These are phyloP conservation scores for Clarireedia homoeocarpa DNA, from an alignment of 2,329 filamentous ascomycete genomes.

Conservation along the genomic window DNA sequence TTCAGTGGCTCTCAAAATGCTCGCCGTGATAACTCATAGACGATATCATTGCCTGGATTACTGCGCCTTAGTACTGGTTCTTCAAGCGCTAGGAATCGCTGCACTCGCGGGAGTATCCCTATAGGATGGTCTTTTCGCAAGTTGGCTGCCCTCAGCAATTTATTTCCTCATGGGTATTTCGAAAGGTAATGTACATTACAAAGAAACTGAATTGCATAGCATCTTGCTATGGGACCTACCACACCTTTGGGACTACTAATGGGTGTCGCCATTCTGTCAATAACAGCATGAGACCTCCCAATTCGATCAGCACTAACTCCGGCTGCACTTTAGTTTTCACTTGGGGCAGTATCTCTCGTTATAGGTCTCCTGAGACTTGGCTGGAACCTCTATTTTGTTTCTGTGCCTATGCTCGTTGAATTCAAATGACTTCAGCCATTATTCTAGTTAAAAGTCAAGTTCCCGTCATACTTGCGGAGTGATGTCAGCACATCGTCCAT, in stretches of 20 bases:
- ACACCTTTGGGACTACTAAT: conserved; percentile 57
- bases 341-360: conserved; percentile 51
- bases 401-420: conserved; percentile 53
- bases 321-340: conserved; percentile 54
- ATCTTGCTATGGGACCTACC: conserved; percentile 53
- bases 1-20: conserved; percentile 56
- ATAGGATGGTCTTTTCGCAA: conserved; percentile 51
- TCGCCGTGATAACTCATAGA: conserved; percentile 52
- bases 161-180: conserved; percentile 55
- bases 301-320: conserved; percentile 37
- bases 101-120: conserved; percentile 55
- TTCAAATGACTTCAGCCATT: conserved; percentile 61
- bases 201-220: no score
- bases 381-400: conserved; percentile 59
- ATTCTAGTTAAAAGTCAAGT: conserved; percentile 60
- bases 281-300: conserved; percentile 40
- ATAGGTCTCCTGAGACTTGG: conserved; percentile 56
- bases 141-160: conserved; percentile 49
- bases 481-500: conserved; percentile 28
- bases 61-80: conserved; percentile 51
- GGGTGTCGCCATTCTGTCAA: conserved; percentile 46
- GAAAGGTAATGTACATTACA: conserved; percentile 38
- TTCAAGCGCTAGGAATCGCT: conserved; percentile 54
- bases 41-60: conserved; percentile 54
- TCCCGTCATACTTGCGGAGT: conserved; percentile 38